Base-by-base conservation (phyloP, 140 eudicot species). In the Anethum foeniculum region DNA sequence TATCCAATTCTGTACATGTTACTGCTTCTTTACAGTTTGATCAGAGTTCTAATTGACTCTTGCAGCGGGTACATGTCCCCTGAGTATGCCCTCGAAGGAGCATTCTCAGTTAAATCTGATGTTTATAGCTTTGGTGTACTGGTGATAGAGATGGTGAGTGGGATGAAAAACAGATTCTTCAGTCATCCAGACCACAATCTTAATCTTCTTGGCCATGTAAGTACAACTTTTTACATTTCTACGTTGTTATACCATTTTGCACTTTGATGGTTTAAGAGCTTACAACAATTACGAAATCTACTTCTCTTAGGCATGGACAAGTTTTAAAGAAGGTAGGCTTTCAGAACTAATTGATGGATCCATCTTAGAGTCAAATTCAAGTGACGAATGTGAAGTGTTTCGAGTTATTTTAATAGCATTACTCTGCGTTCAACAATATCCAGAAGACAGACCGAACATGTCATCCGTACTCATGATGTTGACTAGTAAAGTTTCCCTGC, bases 221-320 rank as follows among this genome's bases (percentile, higher is more conserved):
- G 77, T 72, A 19, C 27, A 64, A 13, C 52, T 47, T 0, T n/a
- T 10, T 23, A 64, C 38, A n/a, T 10, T 64, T 27, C 5, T 21
- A 56, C 6, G 27, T 56, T 27, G 32, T 23, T 4, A 3, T 10
- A n/a, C 34, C 34, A 1, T 64, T 27, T 9, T 64, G 16, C 10
- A 6, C 32, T 21, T 62, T 4, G n/a, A n/a, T 60, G 69, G 11
- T 10, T 1, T 46, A 1, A 46, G 3, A 13, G 13, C 51, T 46
- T 7, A 15, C 71, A 62, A 54, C 64, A 3, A 21, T 54, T 54
- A 21, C 25, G 0, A 54, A 4, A 54, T 18, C 21, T n/a, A 5
- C 32, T 21, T 62, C 14, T 41, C n/a, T 46, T 43, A 81, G 84
- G 84, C 84, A 5, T 81, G 80, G 84, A 73, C 12, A 27, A 32